Evolutionary conservation across 2,329 filamentous ascomycete species (phyloP).

Genomic region (Pyrenochaeta sp.): DNA sequence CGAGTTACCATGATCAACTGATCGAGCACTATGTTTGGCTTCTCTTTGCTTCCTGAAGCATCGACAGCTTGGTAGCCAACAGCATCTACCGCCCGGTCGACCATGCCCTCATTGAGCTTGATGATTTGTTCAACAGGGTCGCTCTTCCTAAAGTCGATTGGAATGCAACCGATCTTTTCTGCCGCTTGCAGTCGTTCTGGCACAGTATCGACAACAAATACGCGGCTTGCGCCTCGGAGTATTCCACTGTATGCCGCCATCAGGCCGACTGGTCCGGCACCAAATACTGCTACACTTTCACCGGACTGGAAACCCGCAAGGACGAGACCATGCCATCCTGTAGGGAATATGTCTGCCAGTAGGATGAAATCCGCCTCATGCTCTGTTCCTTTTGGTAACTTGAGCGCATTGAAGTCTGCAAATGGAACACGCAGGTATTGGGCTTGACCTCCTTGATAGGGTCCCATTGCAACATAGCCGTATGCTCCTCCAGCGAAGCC

Average conservation of each 20-base stretch:
- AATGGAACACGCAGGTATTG: conserved; percentile 71
- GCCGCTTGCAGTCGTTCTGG: conserved; percentile 65
- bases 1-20: conserved; percentile 69
- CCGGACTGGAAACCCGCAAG: conserved; percentile 67
- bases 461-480: conserved; percentile 69
- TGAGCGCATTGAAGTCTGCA: conserved; percentile 71
- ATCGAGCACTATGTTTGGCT: conserved; percentile 69
- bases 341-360: conserved; percentile 59
- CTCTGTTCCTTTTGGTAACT: conserved; percentile 66
- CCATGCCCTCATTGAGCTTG: conserved; percentile 64
- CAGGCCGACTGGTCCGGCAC: conserved; percentile 67
- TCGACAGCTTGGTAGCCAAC: conserved; percentile 70
- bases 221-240: conserved; percentile 66
- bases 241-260: conserved; percentile 71
- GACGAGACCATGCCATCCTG: conserved; percentile 65
- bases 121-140: conserved; percentile 69
- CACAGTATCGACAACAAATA: conserved; percentile 70
- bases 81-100: conserved; percentile 70
- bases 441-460: conserved; percentile 64
- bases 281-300: conserved; percentile 70
- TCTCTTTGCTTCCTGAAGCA: conserved; percentile 63
- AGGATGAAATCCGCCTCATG: conserved; percentile 67
- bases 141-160: conserved; percentile 67
- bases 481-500: conserved; percentile 68
- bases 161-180: conserved; percentile 67